Conservation (phyloP, 2,329 filamentous ascomycete species). For the Neodidymelliopsis sp. region DNA sequence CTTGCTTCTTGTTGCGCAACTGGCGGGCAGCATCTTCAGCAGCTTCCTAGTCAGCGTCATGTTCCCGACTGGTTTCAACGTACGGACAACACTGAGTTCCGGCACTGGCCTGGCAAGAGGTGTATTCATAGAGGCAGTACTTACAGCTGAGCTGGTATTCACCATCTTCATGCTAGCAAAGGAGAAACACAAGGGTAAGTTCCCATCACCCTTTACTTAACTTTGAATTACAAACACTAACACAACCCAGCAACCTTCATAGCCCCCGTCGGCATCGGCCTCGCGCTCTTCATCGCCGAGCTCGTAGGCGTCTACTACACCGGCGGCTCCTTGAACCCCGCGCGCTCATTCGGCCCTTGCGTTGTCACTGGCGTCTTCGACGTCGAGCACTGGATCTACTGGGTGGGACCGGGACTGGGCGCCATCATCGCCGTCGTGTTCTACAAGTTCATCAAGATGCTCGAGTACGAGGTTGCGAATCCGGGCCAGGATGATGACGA, state of each 20-base stretch:
- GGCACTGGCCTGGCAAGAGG: slow-evolving; percentile 54
- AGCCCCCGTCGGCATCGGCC: slow-evolving; percentile 74
- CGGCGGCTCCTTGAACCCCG: slow-evolving; percentile 56
- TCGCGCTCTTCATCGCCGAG: slow-evolving; percentile 71
- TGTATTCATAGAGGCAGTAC: slow-evolving; percentile 53
- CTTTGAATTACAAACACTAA: not conserved
- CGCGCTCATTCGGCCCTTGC: slow-evolving; percentile 56
- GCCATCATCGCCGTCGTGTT: slow-evolving; percentile 57
- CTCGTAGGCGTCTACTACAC: slow-evolving; percentile 60
- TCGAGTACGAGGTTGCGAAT: slow-evolving; percentile 49
- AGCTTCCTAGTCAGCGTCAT: slow-evolving; percentile 55
- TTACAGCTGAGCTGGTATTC: slow-evolving; percentile 49
- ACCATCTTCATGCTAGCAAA: slow-evolving; percentile 67
- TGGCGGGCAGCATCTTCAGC: slow-evolving; percentile 55
- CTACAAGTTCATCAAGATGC: slow-evolving; percentile 57
- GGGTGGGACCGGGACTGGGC: slow-evolving; percentile 56
- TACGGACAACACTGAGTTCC: slow-evolving; percentile 54
- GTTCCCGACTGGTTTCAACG: slow-evolving; percentile 56
- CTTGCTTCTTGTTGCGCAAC: slow-evolving; percentile 55
- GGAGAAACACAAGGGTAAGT: slow-evolving; percentile 68
- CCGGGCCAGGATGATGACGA: slow-evolving; percentile 46
- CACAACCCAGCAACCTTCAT: slow-evolving; percentile 64
- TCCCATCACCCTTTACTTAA: not conserved
- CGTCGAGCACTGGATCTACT: slow-evolving; percentile 59
- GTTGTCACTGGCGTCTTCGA: slow-evolving; percentile 52